Evolutionary conservation across 805 yeast species (phyloP).

Genomic region (Kluyveromyces dobzhanskii): DNA sequence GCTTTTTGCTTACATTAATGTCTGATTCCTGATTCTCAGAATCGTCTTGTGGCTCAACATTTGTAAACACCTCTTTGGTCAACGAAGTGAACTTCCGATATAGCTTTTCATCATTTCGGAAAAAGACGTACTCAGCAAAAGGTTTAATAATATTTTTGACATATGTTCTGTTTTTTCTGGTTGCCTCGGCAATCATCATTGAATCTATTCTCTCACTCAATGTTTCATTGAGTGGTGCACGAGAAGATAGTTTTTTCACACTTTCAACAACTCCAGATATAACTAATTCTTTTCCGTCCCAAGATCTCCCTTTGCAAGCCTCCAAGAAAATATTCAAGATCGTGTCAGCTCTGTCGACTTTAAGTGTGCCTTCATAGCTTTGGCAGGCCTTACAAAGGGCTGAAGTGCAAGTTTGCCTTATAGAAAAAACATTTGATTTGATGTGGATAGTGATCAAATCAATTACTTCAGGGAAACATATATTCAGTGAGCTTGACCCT

Average conservation of each 20-base stretch:
- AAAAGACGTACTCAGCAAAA: conserved; percentile 42
- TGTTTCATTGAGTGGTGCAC: conserved; percentile 25
- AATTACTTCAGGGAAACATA: conserved; percentile 65
- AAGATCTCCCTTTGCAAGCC: conserved; percentile 69
- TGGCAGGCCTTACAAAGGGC: conserved; percentile 54
- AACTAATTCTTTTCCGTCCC: conserved; percentile 80
- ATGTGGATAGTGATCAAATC: conserved; percentile 42
- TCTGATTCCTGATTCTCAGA: conserved; percentile 23
- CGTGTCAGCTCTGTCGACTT: conserved; percentile 23
- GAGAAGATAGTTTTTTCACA: conserved; percentile 36
- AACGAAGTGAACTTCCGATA: conserved; percentile 30
- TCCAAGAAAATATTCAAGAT: conserved; percentile 48
- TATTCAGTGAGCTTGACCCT: conserved; percentile 56
- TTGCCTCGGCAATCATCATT: conserved; percentile 50
- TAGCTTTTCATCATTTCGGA: conserved; percentile 26
- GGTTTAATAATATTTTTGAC: conserved; percentile 46
- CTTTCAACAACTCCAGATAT: conserved; percentile 61
- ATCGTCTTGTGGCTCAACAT: conserved; percentile 32
- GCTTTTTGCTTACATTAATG: conserved; percentile 17
- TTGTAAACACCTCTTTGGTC: conserved; percentile 32
- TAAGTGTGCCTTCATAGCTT: conserved; percentile 30
- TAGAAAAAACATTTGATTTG: conserved; percentile 47
- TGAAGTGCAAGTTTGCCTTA: conserved; percentile 63
- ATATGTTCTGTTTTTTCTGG: conserved; percentile 58
- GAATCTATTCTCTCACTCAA: conserved; percentile 34